Percentiles rank a stretch among this genome's conserved stretches.
phyloP scores from a whole-genome alignment of 495 filamentous ascomycete species.

The Extremus antarcticus region DNA sequence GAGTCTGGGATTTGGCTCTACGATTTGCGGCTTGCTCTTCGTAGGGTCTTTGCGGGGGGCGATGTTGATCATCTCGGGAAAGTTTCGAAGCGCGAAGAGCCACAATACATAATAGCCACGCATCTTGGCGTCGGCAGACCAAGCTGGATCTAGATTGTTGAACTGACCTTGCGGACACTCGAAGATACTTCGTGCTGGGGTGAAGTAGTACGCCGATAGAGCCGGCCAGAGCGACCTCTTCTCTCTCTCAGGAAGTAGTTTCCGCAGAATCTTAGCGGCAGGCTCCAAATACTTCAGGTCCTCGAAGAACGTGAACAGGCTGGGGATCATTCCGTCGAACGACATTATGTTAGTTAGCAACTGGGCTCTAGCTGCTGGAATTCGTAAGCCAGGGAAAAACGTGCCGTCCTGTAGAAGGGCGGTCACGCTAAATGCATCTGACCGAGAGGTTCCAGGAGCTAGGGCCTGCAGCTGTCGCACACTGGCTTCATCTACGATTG shows the following conservation, averaged over 20 bases:
- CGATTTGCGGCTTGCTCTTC: not conserved
- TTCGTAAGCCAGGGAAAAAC: too few species aligned
- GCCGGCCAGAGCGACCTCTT: not conserved
- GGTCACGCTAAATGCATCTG: too few species aligned
- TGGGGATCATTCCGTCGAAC: constrained; percentile 21
- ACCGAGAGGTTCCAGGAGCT: too few species aligned
- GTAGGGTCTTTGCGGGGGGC: constrained; percentile 8
- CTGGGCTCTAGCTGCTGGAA: too few species aligned
- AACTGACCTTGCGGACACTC: not conserved
- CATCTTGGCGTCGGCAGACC: not conserved
- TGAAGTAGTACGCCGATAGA: not conserved
- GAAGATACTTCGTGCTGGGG: too few species aligned
- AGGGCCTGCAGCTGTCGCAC: too few species aligned
- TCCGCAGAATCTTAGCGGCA: constrained; percentile 22
- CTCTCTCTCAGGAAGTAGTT: constrained; percentile 12
- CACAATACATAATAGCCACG: constrained; percentile 3
- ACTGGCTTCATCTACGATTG: too few species aligned
- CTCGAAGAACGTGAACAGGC: constrained; percentile 25
- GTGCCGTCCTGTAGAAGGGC: too few species aligned
- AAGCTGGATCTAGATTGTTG: not conserved
- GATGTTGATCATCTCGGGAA: constrained; percentile 14
- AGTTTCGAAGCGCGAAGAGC: constrained; percentile 13
- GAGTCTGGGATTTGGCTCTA: not conserved
- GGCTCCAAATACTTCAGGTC: constrained; percentile 28
- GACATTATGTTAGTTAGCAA: not conserved